Base-by-base conservation (phyloP, 306 rosid genomes). In the Ochetophila trinervis region DNA sequence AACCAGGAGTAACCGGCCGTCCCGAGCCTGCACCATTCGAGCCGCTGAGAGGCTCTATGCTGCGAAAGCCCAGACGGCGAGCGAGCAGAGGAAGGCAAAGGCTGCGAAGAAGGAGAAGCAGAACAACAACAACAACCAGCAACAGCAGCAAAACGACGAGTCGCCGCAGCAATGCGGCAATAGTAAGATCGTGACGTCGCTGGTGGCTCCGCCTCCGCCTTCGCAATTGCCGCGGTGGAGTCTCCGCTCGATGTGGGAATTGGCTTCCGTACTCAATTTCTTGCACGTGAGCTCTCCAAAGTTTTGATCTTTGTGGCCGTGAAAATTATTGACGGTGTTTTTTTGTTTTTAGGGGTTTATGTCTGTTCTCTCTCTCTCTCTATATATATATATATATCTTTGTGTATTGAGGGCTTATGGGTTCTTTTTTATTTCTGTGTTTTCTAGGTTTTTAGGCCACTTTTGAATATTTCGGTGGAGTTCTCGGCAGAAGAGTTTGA, bases 401-500 rank as follows among this genome's bases (percentile, higher is more conserved):
- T 67, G 50, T 60, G 59, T 51, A 37, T 68, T 76, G 58, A 76
- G 75, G 79, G 77, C 69, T 70, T 69, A 74, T 52, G 74, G 32
- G 37, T 60, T 55, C 22, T 56, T 8, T 1, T 3, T 35, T 8
- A 65, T 49, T 20, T n/a, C 62, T 57, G 20, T 3, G n/a, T 53
- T 62, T 74, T 73, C 87, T n/a, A 94, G 99, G 78, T 85, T 35
- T 94, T 90, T 81, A 75, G 95, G 84, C 97, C 90, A 9, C 82
- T 90, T 22, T 67, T 94, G 86, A 90, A 94, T 76, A 90, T 90
- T 51, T 70, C 86, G 27, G 72, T 70, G 6, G 99, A 94, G 77
- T 90, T 94, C 72, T 84, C 99, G 37, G 99, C 86, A 0, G 99
- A 94, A 78, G 99, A 94, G 85, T 88, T 94, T 11, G 99, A 94